Conservation (phyloP, 306 rosid genomes). For the Glycine latifolia region DNA sequence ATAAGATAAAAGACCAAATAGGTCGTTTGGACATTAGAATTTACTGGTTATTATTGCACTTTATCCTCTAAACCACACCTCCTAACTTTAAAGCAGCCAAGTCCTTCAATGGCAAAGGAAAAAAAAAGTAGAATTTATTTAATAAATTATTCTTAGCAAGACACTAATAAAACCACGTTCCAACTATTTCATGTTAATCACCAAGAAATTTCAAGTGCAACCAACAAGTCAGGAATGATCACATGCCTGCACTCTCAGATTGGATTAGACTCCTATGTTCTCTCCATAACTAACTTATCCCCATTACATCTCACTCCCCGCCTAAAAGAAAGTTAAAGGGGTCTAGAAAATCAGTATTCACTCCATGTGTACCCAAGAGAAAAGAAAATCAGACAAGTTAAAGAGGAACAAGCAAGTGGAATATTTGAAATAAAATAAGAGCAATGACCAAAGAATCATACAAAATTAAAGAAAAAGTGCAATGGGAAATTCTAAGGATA, state of each 20-base stretch:
- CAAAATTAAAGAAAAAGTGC: slow-evolving; percentile 8
- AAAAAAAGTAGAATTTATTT: slow-evolving; percentile 18
- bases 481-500: slow-evolving; percentile 38
- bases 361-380: slow-evolving; percentile 25
- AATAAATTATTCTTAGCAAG: slow-evolving; percentile 19
- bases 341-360: slow-evolving; percentile 14
- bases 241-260: slow-evolving; percentile 22
- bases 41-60: too few relatives aligned
- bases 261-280: slow-evolving; percentile 13
- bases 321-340: slow-evolving; percentile 13
- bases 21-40: too few relatives aligned
- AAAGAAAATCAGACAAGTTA: slow-evolving; percentile 25
- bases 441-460: slow-evolving; percentile 10
- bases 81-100: background rate
- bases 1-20: too few relatives aligned
- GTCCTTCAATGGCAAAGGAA: background rate
- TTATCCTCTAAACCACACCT: background rate
- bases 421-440: slow-evolving; percentile 31
- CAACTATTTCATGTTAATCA: slow-evolving; percentile 29
- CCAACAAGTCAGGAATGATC: slow-evolving; percentile 29
- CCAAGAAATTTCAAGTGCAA: slow-evolving; percentile 25
- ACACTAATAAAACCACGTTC: slow-evolving; percentile 18
- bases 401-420: background rate
- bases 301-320: background rate
- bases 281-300: background rate